Percentiles rank a stretch among this genome's conserved stretches.
Conservation (phyloP, 2,329 filamentous ascomycete species). For the Paracamarosporium sp. region DNA sequence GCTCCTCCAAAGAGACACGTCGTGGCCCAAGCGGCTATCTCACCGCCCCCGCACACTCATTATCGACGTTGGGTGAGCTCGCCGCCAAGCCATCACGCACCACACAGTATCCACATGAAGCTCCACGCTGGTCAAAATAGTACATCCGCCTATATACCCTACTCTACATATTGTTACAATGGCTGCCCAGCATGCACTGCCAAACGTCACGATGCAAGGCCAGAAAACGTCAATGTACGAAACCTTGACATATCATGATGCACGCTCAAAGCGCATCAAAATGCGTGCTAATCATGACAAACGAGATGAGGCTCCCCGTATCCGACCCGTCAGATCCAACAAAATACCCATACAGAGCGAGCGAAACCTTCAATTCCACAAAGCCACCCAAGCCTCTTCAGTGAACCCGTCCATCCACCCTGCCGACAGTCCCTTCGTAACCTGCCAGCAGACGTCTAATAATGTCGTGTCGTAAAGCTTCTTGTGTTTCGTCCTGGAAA, state of each 20-base stretch:
- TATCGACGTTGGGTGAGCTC: conserved; percentile 8
- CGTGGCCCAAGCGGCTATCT: conserved; percentile 16
- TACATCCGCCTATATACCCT: background rate
- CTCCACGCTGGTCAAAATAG: conserved; percentile 8
- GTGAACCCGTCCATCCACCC: conserved; percentile 15
- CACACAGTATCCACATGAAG: conserved; percentile 2
- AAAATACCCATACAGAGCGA: conserved; percentile 30
- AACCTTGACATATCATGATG: conserved; percentile 18
- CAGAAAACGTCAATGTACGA: conserved; percentile 1
- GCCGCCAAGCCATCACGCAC: conserved; percentile 18
- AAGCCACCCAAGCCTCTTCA: conserved; percentile 22
- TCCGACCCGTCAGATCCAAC: conserved; percentile 22
- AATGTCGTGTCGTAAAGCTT: conserved; percentile 8
- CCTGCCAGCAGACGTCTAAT: conserved; percentile 9
- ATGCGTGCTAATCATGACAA: conserved; percentile 32
- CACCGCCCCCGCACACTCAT: conserved; percentile 20
- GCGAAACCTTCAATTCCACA: conserved; percentile 25
- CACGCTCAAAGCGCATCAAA: conserved; percentile 28
- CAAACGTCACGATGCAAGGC: conserved; percentile 22
- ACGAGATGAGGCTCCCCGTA: conserved; percentile 20
- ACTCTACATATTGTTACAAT: conserved; percentile 14
- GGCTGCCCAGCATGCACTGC: conserved; percentile 12
- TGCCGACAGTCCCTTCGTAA: conserved; percentile 8
- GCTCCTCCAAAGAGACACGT: conserved; percentile 15
- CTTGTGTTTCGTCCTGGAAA: conserved; percentile 18